These are phyloP conservation scores for Phytophthora fragariaefolia DNA, from an alignment of 352 stramenopile genomes.

Conservation along the genomic window DNA sequence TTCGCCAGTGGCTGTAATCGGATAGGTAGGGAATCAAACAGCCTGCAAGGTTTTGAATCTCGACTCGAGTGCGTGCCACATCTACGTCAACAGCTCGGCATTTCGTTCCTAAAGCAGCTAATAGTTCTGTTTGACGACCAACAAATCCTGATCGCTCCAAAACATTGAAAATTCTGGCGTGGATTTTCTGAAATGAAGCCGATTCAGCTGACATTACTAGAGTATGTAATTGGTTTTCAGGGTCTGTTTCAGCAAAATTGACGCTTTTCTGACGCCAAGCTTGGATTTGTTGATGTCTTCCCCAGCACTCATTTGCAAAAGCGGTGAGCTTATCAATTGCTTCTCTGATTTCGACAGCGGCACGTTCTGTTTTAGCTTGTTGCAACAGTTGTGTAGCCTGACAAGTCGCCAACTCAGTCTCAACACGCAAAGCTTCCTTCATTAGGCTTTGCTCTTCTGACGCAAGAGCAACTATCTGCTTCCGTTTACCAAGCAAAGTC, in stretches of 20 bases:
- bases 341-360: slow-evolving; percentile 8
- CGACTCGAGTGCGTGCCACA: slow-evolving; percentile 32
- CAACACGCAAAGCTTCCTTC: slow-evolving; percentile 11
- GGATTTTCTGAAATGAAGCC: slow-evolving; percentile 38
- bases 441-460: slow-evolving; percentile 35
- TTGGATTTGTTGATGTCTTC: slow-evolving; percentile 59
- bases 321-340: slow-evolving; percentile 28
- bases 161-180: slow-evolving; percentile 17
- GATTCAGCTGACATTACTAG: slow-evolving; percentile 17
- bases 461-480: slow-evolving; percentile 29
- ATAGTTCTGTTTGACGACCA: slow-evolving; percentile 27
- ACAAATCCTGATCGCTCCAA: slow-evolving; percentile 16
- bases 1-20: slow-evolving; percentile 44
- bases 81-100: slow-evolving; percentile 41
- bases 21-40: slow-evolving; percentile 47
- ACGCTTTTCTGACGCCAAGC: slow-evolving; percentile 42
- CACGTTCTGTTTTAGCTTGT: slow-evolving; percentile 9
- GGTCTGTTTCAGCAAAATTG: slow-evolving; percentile 27
- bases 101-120: slow-evolving; percentile 37
- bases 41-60: slow-evolving; percentile 37
- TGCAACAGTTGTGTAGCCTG: slow-evolving; percentile 16
- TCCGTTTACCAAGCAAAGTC: slow-evolving; percentile 27
- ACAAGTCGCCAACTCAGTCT: slow-evolving; percentile 15
- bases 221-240: slow-evolving; percentile 12
- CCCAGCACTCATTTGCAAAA: slow-evolving; percentile 58